These are phyloP conservation scores for Dactylis glomerata DNA, from an alignment of 176 grass and related monocot genomes.

Conservation along the genomic window DNA sequence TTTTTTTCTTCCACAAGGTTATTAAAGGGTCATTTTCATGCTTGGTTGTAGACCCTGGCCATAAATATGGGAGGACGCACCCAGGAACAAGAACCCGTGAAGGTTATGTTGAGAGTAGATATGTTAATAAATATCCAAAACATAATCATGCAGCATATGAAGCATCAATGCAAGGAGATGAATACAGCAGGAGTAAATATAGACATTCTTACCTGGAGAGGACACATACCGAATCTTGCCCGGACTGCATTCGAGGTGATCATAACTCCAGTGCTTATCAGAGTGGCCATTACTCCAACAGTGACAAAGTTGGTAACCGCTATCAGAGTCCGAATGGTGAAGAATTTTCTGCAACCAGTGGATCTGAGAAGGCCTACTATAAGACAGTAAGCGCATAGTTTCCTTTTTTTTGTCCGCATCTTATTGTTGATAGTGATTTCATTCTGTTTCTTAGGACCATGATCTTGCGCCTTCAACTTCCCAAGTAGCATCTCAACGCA, in stretches of 20 bases:
- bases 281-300: constrained; percentile 12
- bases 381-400: constrained; percentile 33
- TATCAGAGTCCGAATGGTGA: constrained; percentile 25
- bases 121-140: constrained; percentile 36
- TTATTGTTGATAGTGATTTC: constrained; percentile 1
- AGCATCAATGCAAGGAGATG: constrained; percentile 34
- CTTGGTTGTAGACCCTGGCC: constrained; percentile 22
- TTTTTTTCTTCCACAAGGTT: not conserved
- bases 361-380: constrained; percentile 39
- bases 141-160: constrained; percentile 31
- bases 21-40: constrained; percentile 16
- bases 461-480: constrained; percentile 39
- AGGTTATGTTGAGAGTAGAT: constrained; percentile 27
- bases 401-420: not conserved
- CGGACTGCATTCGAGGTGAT: constrained; percentile 32
- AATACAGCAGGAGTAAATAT: constrained; percentile 43
- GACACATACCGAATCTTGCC: constrained; percentile 22
- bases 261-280: constrained; percentile 18
- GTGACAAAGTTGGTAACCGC: not conserved
- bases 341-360: constrained; percentile 35
- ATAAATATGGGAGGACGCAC: constrained; percentile 36
- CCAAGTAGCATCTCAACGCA: constrained; percentile 42
- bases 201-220: constrained; percentile 33
- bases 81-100: constrained; percentile 27
- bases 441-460: constrained; percentile 25